Base-by-base conservation (phyloP, 139 green algal species). In the Edaphochlamys debaryana region DNA sequence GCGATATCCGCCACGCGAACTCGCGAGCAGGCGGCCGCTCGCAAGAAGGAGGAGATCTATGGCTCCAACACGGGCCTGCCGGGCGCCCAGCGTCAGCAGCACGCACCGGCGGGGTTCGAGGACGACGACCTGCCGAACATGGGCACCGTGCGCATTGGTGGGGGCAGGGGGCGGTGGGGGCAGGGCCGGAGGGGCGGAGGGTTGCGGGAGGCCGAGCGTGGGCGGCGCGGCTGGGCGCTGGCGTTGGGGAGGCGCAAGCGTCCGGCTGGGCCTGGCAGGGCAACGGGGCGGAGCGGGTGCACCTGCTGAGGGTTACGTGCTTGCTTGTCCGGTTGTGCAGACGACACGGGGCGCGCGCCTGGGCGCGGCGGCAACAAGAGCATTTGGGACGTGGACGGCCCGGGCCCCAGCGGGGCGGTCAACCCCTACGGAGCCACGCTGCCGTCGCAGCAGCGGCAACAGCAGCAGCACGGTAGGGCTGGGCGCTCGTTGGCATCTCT, bases 101-200 rank as follows among this genome's bases (percentile, higher is more conserved):
- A 72, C n/a, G 13, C 5, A 27, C 40, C 30, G 68, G 22, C 37
- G 71, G 8, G 4, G 3, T 66, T 85, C 36, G 77, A 77, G 32
- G 77, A 88, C 9, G 67, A 88, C 70, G 81, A 79, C 41, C 41
- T 85, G 78, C 76, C 81, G 36, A 88, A 88, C 84, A 85, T 88
- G 84, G 84, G 84, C 69, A 85, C 82, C 6, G 50, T 84, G 66
- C 48, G 66, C 7, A 68, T 36, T 8, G 29, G 4, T 29, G 66
- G 27, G 13, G 4, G 23, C 36, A 8, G 30, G n/a, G n/a, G n/a
- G n/a, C n/a, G n/a, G n/a, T n/a, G n/a, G n/a, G n/a, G n/a, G n/a
- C n/a, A n/a, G n/a, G n/a, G n/a, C n/a, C n/a, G n/a, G n/a, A n/a
- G n/a, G n/a, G n/a, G n/a, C n/a, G n/a, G n/a, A n/a, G n/a, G n/a